Evolutionary conservation across 2,329 filamentous ascomycete genomes (phyloP).

Genomic region (Colletotrichum paranaense): DNA sequence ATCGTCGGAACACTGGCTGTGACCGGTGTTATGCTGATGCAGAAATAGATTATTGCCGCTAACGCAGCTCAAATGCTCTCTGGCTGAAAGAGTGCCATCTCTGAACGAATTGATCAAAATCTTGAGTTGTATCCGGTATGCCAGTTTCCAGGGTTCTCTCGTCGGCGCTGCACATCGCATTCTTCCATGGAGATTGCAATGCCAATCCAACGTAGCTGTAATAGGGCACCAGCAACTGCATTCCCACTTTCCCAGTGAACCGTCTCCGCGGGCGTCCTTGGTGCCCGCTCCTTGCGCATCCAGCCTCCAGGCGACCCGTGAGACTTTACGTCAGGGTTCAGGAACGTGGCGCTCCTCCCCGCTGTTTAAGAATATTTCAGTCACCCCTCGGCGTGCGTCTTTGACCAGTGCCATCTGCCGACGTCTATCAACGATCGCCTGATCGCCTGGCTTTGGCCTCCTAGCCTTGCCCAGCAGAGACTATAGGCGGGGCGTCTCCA

Average conservation of each 20-base stretch:
- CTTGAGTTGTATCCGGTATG: background rate
- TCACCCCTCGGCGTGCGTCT: background rate
- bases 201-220: background rate
- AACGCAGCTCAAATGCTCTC: background rate
- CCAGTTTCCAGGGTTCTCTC: background rate
- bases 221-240: background rate
- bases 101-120: background rate
- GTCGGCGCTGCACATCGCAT: background rate
- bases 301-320: background rate
- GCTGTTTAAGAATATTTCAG: background rate
- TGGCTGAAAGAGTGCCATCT: background rate
- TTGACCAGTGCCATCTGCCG: slow-evolving; percentile 1
- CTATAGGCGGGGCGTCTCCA: background rate
- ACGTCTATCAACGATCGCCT: background rate
- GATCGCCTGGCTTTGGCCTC: background rate
- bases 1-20: background rate
- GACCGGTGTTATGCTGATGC: background rate
- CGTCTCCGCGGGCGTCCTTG: background rate
- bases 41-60: background rate
- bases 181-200: background rate
- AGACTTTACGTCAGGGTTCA: slow-evolving; percentile 29
- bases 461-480: background rate
- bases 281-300: background rate
- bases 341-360: slow-evolving; percentile 29
- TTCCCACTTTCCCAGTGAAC: background rate